A percentile compares a stretch with the other conserved stretches of the same genome.
phyloP scores from a whole-genome alignment of 2,329 filamentous ascomycete species.

The Fusarium hostae region DNA sequence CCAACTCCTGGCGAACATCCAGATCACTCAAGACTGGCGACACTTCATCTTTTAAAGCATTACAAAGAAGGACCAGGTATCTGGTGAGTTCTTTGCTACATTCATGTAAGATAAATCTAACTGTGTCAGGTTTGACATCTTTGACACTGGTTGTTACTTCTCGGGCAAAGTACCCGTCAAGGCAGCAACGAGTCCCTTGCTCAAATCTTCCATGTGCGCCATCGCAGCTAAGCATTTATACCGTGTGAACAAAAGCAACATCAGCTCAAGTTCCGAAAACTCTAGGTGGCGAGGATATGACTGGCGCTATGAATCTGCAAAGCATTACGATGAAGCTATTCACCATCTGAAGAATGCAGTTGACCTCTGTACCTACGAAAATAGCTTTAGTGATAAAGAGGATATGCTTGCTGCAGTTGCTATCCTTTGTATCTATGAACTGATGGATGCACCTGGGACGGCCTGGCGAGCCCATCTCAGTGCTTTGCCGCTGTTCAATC shows the following conservation, averaged over 20 bases:
- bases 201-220: conserved; percentile 38
- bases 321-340: conserved; percentile 39
- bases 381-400: conserved; percentile 42
- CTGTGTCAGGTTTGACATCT: conserved; percentile 34
- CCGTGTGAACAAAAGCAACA: background rate
- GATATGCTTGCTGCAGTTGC: conserved; percentile 72
- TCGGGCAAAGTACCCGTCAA: conserved; percentile 40
- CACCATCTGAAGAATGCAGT: conserved; percentile 28
- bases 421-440: conserved; percentile 74
- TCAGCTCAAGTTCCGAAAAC: rapidly evolving
- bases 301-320: conserved; percentile 39
- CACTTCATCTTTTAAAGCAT: conserved; percentile 26
- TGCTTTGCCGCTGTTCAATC: conserved; percentile 70
- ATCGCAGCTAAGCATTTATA: conserved; percentile 38
- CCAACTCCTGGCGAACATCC: background rate
- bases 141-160: conserved; percentile 41
- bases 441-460: conserved; percentile 70
- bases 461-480: conserved; percentile 74
- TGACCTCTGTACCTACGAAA: conserved; percentile 52
- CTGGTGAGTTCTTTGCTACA: background rate
- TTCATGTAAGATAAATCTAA: rapidly evolving
- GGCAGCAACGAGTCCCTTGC: conserved; percentile 23
- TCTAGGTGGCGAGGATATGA: conserved; percentile 1
- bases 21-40: background rate
- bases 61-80: conserved; percentile 38